Conservation (phyloP, 495 filamentous ascomycete genomes). For the Talaromyces adpressus region DNA sequence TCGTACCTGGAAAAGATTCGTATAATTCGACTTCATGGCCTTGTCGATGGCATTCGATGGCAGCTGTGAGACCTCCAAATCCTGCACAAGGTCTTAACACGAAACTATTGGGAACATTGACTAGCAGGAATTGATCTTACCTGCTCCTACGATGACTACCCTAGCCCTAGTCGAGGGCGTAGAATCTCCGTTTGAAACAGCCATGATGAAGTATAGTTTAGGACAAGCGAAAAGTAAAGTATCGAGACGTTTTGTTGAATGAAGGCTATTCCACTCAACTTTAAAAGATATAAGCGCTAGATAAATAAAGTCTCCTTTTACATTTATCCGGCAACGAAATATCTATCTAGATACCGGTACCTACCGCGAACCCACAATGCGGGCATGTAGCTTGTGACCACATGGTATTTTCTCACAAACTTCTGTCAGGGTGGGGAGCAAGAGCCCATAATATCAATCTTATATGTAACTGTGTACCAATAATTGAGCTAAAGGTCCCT, state of each 20-base stretch:
- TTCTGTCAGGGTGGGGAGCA: background rate
- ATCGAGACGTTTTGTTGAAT: background rate
- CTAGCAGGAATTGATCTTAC: background rate
- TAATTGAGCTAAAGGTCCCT: background rate
- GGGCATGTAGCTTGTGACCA: background rate
- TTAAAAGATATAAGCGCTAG: background rate
- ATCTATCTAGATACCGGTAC: background rate
- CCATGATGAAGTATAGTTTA: background rate
- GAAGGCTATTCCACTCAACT: background rate
- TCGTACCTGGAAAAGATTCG: constrained; percentile 40
- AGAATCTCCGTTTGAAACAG: background rate
- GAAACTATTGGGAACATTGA: background rate
- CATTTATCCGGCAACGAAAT: background rate
- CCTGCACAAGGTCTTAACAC: constrained; percentile 23
- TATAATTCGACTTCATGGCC: constrained; percentile 56
- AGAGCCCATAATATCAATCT: background rate
- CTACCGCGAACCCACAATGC: background rate
- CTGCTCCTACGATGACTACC: constrained; percentile 50
- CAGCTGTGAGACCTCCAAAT: constrained; percentile 54
- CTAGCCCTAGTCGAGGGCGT: constrained; percentile 37
- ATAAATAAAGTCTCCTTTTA: background rate
- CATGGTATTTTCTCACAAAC: background rate
- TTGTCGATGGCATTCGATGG: constrained; percentile 58
- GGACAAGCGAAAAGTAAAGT: background rate
- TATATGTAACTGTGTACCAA: background rate